Percentiles rank a stretch among this genome's conserved stretches.
These are phyloP conservation scores for Scenedesmus sp. DNA, from an alignment of 163 green algal genomes.

Conservation along the genomic window DNA sequence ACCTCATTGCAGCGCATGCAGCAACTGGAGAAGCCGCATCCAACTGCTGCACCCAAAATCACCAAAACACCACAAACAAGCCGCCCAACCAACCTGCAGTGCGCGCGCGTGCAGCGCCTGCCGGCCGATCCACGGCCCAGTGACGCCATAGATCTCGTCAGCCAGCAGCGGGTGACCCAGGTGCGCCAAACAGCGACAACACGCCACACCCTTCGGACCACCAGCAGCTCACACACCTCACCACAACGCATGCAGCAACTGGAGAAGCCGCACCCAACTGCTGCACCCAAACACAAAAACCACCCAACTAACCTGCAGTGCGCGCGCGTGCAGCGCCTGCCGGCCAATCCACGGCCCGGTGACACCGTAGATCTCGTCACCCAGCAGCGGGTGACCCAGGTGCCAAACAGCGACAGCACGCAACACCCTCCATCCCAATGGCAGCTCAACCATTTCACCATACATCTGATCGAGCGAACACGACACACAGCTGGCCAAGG, in stretches of 20 bases:
- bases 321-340: conserved; percentile 55
- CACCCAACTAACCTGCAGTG: background rate
- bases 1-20: too few species aligned
- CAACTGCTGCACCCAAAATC: too few species aligned
- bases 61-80: background rate
- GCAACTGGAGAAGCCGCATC: too few species aligned
- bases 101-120: conserved; percentile 29
- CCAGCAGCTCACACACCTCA: conserved; percentile 60
- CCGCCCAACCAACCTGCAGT: too few species aligned
- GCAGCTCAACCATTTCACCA: conserved; percentile 60
- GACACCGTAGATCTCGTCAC: conserved; percentile 89
- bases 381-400: conserved; percentile 81
- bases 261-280: too few species aligned
- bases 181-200: conserved; percentile 49
- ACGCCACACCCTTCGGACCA: too few species aligned
- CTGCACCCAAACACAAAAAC: too few species aligned
- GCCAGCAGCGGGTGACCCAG: conserved; percentile 88
- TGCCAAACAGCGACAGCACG: conserved; percentile 50
- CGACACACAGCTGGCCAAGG: background rate
- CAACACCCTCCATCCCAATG: too few species aligned
- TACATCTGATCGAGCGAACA: background rate
- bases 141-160: conserved; percentile 86
- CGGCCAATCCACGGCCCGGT: conserved; percentile 60
- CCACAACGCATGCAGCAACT: background rate
- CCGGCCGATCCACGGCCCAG: conserved; percentile 60